Conservation (phyloP, 805 yeast species). For the Candida adriatica region DNA sequence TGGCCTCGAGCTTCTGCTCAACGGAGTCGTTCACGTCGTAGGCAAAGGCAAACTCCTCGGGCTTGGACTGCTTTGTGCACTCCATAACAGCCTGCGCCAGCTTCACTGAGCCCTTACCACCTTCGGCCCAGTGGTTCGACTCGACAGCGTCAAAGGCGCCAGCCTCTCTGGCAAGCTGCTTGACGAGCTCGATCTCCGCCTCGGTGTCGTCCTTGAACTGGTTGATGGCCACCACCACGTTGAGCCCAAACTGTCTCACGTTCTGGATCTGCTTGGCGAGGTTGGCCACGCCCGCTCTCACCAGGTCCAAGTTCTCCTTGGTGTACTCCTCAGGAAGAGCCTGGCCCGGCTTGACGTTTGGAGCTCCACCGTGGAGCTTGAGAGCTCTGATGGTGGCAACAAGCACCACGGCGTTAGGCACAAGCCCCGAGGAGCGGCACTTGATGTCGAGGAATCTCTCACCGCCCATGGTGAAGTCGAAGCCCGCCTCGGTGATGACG, state of each 20-base stretch:
- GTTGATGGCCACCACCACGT: slow-evolving; percentile 79
- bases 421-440: slow-evolving; percentile 73
- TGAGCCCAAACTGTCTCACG: slow-evolving; percentile 65
- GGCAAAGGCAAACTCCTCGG: slow-evolving; percentile 41
- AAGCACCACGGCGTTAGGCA: slow-evolving; percentile 70
- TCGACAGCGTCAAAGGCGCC: slow-evolving; percentile 78
- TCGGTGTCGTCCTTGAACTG: slow-evolving; percentile 69
- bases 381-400: slow-evolving; percentile 83
- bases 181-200: slow-evolving; percentile 62
- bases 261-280: slow-evolving; percentile 71
- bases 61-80: slow-evolving; percentile 43
- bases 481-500: slow-evolving; percentile 84
- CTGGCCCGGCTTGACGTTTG: slow-evolving; percentile 82
- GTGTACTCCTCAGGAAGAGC: slow-evolving; percentile 68
- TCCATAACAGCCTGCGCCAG: slow-evolving; percentile 65
- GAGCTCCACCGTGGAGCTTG: slow-evolving; percentile 85
- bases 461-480: slow-evolving; percentile 90
- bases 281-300: slow-evolving; percentile 65
- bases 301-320: slow-evolving; percentile 63
- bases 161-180: slow-evolving; percentile 60
- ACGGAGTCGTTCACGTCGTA: slow-evolving; percentile 58
- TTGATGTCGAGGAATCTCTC: slow-evolving; percentile 80
- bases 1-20: slow-evolving; percentile 59
- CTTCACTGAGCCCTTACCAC: slow-evolving; percentile 75
- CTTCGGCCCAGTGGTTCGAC: slow-evolving; percentile 83